Base-by-base conservation (phyloP, 2,329 filamentous ascomycete genomes). In the Fusarium torulosum region DNA sequence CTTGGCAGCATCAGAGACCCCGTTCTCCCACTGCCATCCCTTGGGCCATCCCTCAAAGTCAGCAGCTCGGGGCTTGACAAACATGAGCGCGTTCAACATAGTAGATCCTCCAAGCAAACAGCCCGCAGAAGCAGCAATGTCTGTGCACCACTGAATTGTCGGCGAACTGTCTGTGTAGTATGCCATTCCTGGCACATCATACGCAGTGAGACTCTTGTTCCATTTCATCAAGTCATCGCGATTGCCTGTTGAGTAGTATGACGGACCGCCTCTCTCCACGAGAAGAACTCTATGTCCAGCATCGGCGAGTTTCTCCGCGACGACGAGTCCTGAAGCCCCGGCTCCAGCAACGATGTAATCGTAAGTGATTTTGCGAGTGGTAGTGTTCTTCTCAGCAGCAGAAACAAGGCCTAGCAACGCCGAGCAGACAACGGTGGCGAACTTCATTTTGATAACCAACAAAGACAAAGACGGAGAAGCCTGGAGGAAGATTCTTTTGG, bases 1-100 rank as follows among this genome's bases (percentile, higher is more conserved):
- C 33, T 85, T 78, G 9, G 88, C 86, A 3, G 90, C 86, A 33
- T 79, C 75, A 56, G 79, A 79, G 75, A 93, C 84, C 67, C 68
- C 71, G 19, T 72, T 51, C 8, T 70, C 62, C 92, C 90, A 25
- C 77, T 73, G 88, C 91, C 91, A 93, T 23, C 89, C 90, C 6
- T 78, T 71, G 0, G 91, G 91, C 79, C 91, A 93, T 73, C 89
- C 88, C 73, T 85, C 82, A 74, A 92, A 88, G 82, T 90, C 92
- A 73, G 92, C 90, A 14, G 80, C 75, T 6, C 85, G 81, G 53
- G 89, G 86, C 1, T 90, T 84, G 80, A 87, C 87, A 86, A 86
- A 90, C 87, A 88, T 91, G 20, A 91, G 79, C 20, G 87, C 89
- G 50, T 89, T 86, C 67, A 91, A 90, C 72, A 91, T 82, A 33